These are phyloP conservation scores for Passalora sequoiae DNA, from an alignment of 2,329 filamentous ascomycete species.

Conservation along the genomic window DNA sequence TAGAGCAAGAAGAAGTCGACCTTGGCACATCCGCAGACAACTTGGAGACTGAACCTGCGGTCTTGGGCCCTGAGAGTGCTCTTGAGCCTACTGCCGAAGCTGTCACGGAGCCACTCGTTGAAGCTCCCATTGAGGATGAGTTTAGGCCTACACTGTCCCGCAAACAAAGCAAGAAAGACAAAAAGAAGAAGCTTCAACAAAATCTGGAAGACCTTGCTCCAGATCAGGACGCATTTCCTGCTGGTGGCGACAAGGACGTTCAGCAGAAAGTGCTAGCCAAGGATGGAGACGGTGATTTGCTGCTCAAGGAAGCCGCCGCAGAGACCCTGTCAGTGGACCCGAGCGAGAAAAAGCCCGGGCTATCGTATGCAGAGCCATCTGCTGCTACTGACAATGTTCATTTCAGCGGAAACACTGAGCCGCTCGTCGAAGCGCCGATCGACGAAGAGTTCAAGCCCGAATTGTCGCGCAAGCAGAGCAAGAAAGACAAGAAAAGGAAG, in stretches of 20 bases:
- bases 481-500: conserved; percentile 29
- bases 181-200: conserved; percentile 34
- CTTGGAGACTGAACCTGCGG: background rate
- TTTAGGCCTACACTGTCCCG: conserved; percentile 5
- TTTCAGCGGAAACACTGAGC: background rate
- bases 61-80: background rate
- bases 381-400: background rate
- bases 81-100: too few species aligned
- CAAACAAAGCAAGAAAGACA: conserved; percentile 35
- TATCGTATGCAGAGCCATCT: background rate
- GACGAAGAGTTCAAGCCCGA: conserved; percentile 1
- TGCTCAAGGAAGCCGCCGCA: background rate
- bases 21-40: conserved; percentile 6
- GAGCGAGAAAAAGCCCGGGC: too few species aligned
- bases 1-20: background rate
- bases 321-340: background rate
- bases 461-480: conserved; percentile 12
- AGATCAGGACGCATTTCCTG: background rate
- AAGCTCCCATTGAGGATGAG: conserved; percentile 1
- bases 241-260: background rate
- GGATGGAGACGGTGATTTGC: too few species aligned
- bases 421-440: background rate
- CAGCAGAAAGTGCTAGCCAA: background rate
- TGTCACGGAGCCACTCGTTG: background rate
- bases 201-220: conserved; percentile 4